Base-by-base conservation (phyloP, 176 grass and related monocot species). In the barley (Hordeum vulgare) region DNA sequence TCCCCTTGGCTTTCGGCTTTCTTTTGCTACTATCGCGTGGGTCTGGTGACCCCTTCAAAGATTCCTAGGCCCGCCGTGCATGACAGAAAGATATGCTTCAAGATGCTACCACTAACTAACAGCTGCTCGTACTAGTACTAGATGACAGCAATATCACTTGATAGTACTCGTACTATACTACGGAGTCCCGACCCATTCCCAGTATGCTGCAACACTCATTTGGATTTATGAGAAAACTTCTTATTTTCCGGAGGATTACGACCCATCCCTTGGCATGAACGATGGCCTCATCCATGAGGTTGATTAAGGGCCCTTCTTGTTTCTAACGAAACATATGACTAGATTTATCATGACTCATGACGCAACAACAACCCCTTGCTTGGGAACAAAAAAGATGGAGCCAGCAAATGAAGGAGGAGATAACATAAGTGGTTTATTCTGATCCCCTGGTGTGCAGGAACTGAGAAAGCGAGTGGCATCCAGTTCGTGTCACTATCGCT, bases 1-100 rank as follows among this genome's bases (percentile, higher is more conserved):
- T 15, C 15, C 47, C 47, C 47, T 18, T 51, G 15, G 5, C 1
- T 51, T 51, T 51, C 47, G 47, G 47, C 68, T 85, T 85, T 78
- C 20, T 33, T 33, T 33, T 20, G 28, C 20, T 71, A 26, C 35
- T 21, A 59, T 26, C 2, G 8, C 3, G 65, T 24, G 71, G 78
- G 83, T 25, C 88, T 63, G 14, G 2, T 0, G 47, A 6, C 71
- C 82, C 45, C 45, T 57, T 74, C 13, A 44, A 71, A 78, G 73
- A 90, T 86, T 82, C 72, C 54, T 51, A 71, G 70, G 63, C 54
- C 77, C 37, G 60, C 59, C 14, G 24, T 84, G 61, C 49, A 40
- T 70, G 29, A 76, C 11, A 61, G 77, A 8, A n/a, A 23, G 49
- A 29, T 31, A 20, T 70, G 66, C 67, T 7, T 67, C 36, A 69